phyloP scores from a whole-genome alignment of 257 asterid species.

The Gentiana macrophylla region DNA sequence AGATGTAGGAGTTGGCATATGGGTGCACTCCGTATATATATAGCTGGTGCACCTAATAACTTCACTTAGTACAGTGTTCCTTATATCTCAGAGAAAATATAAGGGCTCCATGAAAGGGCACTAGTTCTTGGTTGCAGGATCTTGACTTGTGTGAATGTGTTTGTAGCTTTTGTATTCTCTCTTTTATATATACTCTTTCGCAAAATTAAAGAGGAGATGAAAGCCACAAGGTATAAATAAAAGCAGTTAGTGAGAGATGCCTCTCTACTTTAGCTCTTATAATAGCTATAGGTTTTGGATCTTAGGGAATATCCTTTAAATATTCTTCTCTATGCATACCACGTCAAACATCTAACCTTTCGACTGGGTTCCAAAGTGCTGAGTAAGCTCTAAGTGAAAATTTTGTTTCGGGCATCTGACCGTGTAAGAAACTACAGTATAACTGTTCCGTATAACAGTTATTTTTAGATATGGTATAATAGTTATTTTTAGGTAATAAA shows the following conservation, averaged over 20 bases:
- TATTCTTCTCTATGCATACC: conserved; percentile 2
- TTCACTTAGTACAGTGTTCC: not conserved
- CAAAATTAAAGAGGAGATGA: not conserved
- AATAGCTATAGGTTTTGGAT: not conserved
- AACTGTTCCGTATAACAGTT: not conserved
- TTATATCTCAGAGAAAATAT: not conserved
- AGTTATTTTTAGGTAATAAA: too few species aligned
- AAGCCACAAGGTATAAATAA: not conserved
- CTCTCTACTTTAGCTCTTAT: not conserved
- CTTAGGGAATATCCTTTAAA: conserved; percentile 10
- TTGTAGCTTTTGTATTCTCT: not conserved
- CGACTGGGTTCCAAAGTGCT: too few species aligned
- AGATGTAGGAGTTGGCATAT: too few species aligned
- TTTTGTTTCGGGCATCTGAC: too few species aligned
- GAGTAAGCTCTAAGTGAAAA: too few species aligned
- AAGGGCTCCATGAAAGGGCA: not conserved
- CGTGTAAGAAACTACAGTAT: too few species aligned
- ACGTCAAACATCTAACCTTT: too few species aligned
- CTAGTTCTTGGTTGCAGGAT: conserved; percentile 10
- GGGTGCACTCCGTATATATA: too few species aligned
- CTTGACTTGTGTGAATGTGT: conserved; percentile 6
- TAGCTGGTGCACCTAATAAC: too few species aligned
- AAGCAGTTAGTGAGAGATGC: conserved; percentile 2
- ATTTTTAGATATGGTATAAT: too few species aligned
- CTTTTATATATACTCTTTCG: not conserved